A percentile compares a stretch with the other conserved stretches of the same genome.
phyloP scores from a whole-genome alignment of 352 stramenopile genomes.

The Phytophthora litchii region DNA sequence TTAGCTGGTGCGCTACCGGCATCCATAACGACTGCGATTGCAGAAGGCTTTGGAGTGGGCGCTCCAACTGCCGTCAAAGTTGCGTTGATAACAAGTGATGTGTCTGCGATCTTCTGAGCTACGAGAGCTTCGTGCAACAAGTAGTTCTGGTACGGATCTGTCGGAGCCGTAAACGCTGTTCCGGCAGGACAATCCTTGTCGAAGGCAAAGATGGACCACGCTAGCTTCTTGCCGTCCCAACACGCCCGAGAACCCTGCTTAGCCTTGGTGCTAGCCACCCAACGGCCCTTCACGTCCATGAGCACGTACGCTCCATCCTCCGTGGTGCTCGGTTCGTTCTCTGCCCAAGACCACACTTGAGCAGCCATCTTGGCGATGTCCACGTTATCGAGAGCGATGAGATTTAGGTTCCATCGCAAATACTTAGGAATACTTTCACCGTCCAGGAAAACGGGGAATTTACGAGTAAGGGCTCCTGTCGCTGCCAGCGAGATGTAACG shows the following conservation, averaged over 20 bases:
- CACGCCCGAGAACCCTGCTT: conserved; percentile 41
- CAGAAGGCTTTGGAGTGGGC: conserved; percentile 25
- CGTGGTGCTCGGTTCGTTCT: conserved; percentile 49
- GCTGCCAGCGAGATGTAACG: conserved; percentile 55
- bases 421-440: conserved; percentile 51
- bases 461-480: conserved; percentile 26
- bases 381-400: conserved; percentile 53
- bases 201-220: conserved; percentile 49
- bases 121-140: conserved; percentile 45
- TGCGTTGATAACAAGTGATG: conserved; percentile 52
- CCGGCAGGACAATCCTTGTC: conserved; percentile 31
- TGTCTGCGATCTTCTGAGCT: conserved; percentile 35
- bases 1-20: background rate
- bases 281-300: conserved; percentile 46
- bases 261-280: conserved; percentile 36
- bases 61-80: conserved; percentile 33
- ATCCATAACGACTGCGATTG: conserved; percentile 18
- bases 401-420: conserved; percentile 61
- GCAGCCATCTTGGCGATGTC: conserved; percentile 61
- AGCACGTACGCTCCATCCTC: conserved; percentile 31
- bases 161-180: conserved; percentile 39
- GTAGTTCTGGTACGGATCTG: conserved; percentile 61
- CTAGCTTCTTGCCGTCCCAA: conserved; percentile 38
- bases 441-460: conserved; percentile 42
- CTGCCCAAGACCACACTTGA: conserved; percentile 63